phyloP scores from a whole-genome alignment of 1,284 basidiomycete genomes.

The Puccinia horiana region DNA sequence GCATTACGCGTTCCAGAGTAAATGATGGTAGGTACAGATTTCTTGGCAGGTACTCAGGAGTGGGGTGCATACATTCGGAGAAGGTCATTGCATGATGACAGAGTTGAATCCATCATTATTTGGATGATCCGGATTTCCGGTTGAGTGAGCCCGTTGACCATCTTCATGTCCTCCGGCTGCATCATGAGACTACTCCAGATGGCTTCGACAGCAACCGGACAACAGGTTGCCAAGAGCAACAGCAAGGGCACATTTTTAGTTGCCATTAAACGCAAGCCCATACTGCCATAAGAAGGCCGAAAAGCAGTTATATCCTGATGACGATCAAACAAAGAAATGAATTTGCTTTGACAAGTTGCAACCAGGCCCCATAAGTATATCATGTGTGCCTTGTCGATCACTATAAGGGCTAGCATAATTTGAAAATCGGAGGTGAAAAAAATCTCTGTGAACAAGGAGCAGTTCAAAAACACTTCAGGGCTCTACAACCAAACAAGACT shows the following conservation, averaged over 20 bases:
- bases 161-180: neutral
- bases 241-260: neutral
- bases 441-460: neutral
- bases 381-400: too few species aligned
- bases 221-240: slow-evolving; percentile 6
- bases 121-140: too few species aligned
- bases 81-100: neutral
- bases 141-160: too few species aligned
- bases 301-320: neutral
- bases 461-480: slow-evolving; percentile 22
- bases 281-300: neutral
- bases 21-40: too few species aligned
- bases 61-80: neutral
- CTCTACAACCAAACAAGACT: too few species aligned
- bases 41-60: too few species aligned
- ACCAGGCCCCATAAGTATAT: slow-evolving; percentile 29
- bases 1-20: neutral
- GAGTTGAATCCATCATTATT: too few species aligned
- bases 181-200: slow-evolving; percentile 1
- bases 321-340: neutral
- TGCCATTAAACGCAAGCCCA: too few species aligned
- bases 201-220: neutral
- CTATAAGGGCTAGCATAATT: too few species aligned
- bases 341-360: neutral
- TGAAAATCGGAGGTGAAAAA: slow-evolving; percentile 1